These are phyloP conservation scores for Mycena indigotica DNA, from an alignment of 768 basidiomycete genomes.

Conservation along the genomic window DNA sequence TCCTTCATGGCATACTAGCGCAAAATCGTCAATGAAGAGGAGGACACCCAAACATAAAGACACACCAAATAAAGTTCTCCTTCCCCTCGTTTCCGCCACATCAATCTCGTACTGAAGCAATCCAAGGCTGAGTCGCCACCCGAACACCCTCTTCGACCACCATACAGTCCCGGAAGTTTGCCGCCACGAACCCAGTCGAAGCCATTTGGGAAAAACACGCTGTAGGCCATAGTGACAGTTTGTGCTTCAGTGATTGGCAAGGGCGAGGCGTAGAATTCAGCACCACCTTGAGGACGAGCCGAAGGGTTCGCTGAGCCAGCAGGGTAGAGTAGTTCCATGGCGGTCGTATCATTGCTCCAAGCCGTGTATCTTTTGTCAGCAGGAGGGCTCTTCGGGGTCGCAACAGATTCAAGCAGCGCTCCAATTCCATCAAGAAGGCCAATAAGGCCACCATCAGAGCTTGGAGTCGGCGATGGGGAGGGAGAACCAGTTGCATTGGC, in stretches of 20 bases:
- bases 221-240: conserved; percentile 65
- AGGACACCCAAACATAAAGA: conserved; percentile 8
- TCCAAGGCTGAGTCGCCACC: conserved; percentile 70
- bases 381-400: background rate
- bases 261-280: conserved; percentile 63
- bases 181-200: conserved; percentile 83
- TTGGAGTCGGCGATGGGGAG: conserved; percentile 6
- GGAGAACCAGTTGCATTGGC: conserved; percentile 32
- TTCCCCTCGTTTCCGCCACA: conserved; percentile 71
- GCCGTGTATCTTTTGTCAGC: conserved; percentile 8
- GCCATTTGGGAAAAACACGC: conserved; percentile 72
- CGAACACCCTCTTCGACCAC: conserved; percentile 67
- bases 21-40: background rate
- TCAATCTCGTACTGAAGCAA: conserved; percentile 84
- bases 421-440: conserved; percentile 15
- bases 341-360: conserved; percentile 38
- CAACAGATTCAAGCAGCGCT: conserved; percentile 3
- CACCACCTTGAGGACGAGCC: conserved; percentile 64
- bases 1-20: conserved; percentile 74
- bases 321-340: conserved; percentile 70
- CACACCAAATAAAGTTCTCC: conserved; percentile 80
- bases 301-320: conserved; percentile 69
- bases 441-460: conserved; percentile 15
- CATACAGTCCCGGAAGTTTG: conserved; percentile 83
- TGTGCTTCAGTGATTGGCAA: conserved; percentile 46